Evolutionary conservation across 257 asterid species (phyloP), one percentile per base, ranked within the genome.

Genomic region (Mitragyna speciosa): DNA sequence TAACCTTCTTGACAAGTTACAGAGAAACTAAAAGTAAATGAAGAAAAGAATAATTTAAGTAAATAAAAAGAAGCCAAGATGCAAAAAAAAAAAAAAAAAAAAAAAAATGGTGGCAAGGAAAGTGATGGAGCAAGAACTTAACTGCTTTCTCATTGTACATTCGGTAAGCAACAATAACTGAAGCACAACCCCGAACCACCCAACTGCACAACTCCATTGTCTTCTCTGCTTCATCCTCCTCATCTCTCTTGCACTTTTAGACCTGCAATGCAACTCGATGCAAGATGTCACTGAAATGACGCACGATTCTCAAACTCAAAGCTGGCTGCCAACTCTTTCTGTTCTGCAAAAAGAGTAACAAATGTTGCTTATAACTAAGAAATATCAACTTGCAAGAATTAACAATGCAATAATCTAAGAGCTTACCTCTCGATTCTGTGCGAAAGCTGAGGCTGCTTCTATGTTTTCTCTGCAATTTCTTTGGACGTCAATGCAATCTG

Each of bases 91-190:
- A 24, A 51, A 70, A 26, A 70, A 9, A n/a, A 41, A 30, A n/a
- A n/a, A n/a, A n/a, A n/a, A n/a, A n/a, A n/a, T n/a, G n/a, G n/a
- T n/a, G n/a, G 24, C 14, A 41, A 36, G 49, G 11, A n/a, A 70
- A n/a, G 33, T 59, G 30, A 22, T 59, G 54, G 56, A 59, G 14
- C 24, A 70, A 78, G 80, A 56, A 72, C 87, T 86, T 83, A 84
- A 89, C 91, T 87, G 86, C 47, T 78, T 82, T 86, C 76, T 85
- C 76, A 73, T 79, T 36, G 85, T 73, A 81, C 84, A 89, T 68
- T 86, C 82, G n/a, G 80, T 33, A 56, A 87, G 74, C 80, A 88
- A 61, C 70, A 83, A 59, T 1, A 79, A 51, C 31, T 83, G 92
- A 76, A 89, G 85, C 54, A 88, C 65, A 82, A 85, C 65, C 41